Evolutionary conservation across 2,329 filamentous ascomycete species (phyloP).

Genomic region (Diaporthe destruens): DNA sequence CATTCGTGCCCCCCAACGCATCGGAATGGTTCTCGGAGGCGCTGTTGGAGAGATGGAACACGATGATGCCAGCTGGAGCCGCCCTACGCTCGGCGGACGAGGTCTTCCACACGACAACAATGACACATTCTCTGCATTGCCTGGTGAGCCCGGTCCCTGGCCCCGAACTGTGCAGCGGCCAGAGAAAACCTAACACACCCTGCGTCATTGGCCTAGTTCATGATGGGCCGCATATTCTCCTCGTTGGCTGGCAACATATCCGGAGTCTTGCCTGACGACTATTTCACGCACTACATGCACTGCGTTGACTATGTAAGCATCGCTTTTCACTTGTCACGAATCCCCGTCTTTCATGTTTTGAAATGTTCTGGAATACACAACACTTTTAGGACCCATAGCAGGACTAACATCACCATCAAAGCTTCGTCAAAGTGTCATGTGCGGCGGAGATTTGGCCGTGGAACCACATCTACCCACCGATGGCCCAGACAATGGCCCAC

Average conservation of each 20-base stretch:
- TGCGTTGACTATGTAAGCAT: slow-evolving; percentile 49
- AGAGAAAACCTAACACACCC: slow-evolving; percentile 24
- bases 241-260: slow-evolving; percentile 43
- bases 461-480: slow-evolving; percentile 45
- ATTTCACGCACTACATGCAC: slow-evolving; percentile 54
- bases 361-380: too few relatives aligned
- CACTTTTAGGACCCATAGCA: too few relatives aligned
- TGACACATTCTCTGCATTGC: slow-evolving; percentile 57
- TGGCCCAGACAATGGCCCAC: slow-evolving; percentile 44
- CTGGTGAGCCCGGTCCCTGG: slow-evolving; percentile 47
- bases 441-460: slow-evolving; percentile 45
- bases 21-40: slow-evolving; percentile 55
- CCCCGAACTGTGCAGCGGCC: background rate
- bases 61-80: slow-evolving; percentile 51
- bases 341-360: too few relatives aligned
- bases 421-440: slow-evolving; percentile 47
- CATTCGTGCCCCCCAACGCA: slow-evolving; percentile 55
- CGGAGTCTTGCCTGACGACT: slow-evolving; percentile 46
- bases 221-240: slow-evolving; percentile 53
- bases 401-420: too few relatives aligned
- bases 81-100: slow-evolving; percentile 38
- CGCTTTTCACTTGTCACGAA: too few relatives aligned
- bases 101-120: slow-evolving; percentile 56
- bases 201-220: slow-evolving; percentile 45
- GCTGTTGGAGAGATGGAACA: slow-evolving; percentile 54